Base-by-base conservation (phyloP, 805 yeast genomes). In the Dipodascus albidus region DNA sequence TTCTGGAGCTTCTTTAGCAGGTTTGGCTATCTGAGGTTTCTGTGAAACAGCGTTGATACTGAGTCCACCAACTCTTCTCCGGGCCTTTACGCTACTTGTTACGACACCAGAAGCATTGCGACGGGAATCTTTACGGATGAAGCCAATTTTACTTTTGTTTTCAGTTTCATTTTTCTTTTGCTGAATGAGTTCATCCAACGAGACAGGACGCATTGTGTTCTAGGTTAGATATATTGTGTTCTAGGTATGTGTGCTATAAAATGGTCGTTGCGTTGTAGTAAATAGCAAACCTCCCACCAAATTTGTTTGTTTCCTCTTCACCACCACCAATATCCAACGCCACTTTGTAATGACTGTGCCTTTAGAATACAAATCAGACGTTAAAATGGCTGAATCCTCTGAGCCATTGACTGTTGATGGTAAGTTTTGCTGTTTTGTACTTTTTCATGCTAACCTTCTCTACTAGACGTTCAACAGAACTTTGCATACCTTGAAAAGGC, bases 401-500 rank as follows among this genome's bases (percentile, higher is more conserved):
- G 49, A 47, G 19, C 31, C 49, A 4, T 23, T 47, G 24, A 23
- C 31, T 23, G 31, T 47, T n/a, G 49, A 47, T 21, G 49, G 49
- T 47, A 47, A 9, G 49, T 27, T 19, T 23, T 11, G 17, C 6
- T 47, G 4, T n/a, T n/a, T 47, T 21, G 31, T 47, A 4, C n/a
- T 47, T 15, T 47, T 9, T 23, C 4, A 14, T 31, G n/a, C 24
- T 15, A n/a, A 14, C 38, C 9, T 22, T 14, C 19, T 19, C 23
- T 27, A 41, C 49, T 35, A n/a, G 73, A 70, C 49, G 63, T 70
- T 57, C 61, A 62, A 51, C 69, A 67, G 54, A 62, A 66, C 57
- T 77, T 80, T 59, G 69, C 70, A 48, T 73, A 77, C 52, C 69
- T 81, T 52, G 73, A 73, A 51, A 83, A 83, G 68, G 83, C 90